phyloP scores from a whole-genome alignment of 257 asterid genomes.

The Echites panduratus region DNA sequence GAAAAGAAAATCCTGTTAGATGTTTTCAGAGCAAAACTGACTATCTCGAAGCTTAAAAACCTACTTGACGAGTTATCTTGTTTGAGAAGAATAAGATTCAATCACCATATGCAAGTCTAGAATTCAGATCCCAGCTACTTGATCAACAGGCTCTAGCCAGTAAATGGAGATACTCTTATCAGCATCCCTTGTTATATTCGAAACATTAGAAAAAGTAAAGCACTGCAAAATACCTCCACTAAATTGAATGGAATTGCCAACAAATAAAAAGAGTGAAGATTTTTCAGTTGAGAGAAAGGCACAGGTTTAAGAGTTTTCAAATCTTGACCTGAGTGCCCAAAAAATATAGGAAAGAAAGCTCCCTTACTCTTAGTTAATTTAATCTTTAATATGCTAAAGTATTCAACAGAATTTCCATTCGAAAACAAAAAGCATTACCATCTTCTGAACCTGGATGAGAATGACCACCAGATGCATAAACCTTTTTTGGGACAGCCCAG shows the following conservation, averaged over 20 bases:
- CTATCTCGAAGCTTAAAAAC: not conserved
- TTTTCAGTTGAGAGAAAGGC: not conserved
- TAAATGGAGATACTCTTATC: not conserved
- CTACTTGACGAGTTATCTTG: not conserved
- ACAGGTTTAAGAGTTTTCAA: not conserved
- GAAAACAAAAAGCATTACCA: conserved; percentile 38
- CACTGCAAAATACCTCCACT: not conserved
- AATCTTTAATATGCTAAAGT: not conserved
- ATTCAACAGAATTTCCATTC: not conserved
- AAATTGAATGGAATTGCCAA: not conserved
- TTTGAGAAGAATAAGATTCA: conserved; percentile 6
- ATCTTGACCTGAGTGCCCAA: not conserved
- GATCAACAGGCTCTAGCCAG: not conserved
- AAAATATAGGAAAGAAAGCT: not conserved
- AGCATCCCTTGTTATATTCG: not conserved
- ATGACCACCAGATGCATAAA: conserved; percentile 54
- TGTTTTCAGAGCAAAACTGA: not conserved
- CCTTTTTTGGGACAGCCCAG: conserved; percentile 81
- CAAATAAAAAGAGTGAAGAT: not conserved
- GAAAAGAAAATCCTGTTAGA: not conserved
- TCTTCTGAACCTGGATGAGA: conserved; percentile 39
- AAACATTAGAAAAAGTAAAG: not conserved
- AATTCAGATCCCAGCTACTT: not conserved
- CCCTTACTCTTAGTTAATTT: not conserved
- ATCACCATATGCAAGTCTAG: not conserved